Conservation (phyloP, 441 rosid species). For the Bruguiera hainesii region DNA sequence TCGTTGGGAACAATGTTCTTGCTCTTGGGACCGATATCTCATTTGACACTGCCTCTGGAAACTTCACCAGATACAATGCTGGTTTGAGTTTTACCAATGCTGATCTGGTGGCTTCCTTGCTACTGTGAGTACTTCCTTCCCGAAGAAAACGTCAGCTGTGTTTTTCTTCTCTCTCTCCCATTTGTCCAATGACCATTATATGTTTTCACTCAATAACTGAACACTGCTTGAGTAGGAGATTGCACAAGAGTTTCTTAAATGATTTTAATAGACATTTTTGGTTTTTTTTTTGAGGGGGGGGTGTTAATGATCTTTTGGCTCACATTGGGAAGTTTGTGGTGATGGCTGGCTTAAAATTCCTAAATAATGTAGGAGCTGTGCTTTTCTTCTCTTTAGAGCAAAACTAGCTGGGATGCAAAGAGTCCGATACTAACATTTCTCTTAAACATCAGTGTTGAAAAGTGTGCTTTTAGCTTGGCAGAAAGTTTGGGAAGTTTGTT, state of each 20-base stretch:
- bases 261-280: not conserved
- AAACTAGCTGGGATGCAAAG: too few relatives aligned
- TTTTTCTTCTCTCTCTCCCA: not conserved
- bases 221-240: not conserved
- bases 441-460: not conserved
- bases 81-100: slow-evolving; percentile 60
- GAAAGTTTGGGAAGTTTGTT: not conserved
- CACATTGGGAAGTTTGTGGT: too few relatives aligned
- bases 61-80: slow-evolving; percentile 69
- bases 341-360: too few relatives aligned
- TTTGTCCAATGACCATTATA: not conserved
- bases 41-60: slow-evolving; percentile 74
- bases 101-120: slow-evolving; percentile 69
- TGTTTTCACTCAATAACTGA: not conserved
- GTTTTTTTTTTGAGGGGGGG: not conserved
- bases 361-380: too few relatives aligned
- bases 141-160: not conserved
- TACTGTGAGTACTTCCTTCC: slow-evolving; percentile 53
- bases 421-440: too few relatives aligned
- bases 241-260: not conserved
- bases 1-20: slow-evolving; percentile 54
- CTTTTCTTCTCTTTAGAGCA: too few relatives aligned
- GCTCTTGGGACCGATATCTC: slow-evolving; percentile 80
- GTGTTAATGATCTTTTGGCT: too few relatives aligned
- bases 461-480: not conserved